These are phyloP conservation scores for Trichoderma gracile DNA, from an alignment of 2,329 filamentous ascomycete genomes.

Conservation along the genomic window DNA sequence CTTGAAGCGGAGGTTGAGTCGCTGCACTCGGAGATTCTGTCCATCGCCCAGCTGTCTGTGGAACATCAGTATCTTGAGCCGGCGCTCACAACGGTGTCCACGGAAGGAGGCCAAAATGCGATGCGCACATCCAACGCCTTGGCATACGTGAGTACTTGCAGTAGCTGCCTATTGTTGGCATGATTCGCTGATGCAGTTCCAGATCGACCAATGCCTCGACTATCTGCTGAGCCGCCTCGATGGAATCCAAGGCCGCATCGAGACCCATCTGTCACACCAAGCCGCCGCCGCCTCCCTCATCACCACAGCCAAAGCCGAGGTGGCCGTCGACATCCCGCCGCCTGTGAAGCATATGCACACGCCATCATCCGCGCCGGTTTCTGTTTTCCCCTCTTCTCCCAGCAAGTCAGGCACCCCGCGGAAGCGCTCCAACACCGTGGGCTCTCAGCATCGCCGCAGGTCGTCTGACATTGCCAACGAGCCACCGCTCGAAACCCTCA, in stretches of 20 bases:
- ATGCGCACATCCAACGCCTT: constrained; percentile 50
- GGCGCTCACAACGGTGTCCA: constrained; percentile 50
- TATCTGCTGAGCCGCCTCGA: constrained; percentile 52
- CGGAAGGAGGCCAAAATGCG: constrained; percentile 47
- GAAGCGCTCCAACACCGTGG: constrained; percentile 36
- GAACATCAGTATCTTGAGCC: constrained; percentile 68
- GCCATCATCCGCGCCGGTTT: constrained; percentile 19
- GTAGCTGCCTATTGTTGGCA: too few species aligned
- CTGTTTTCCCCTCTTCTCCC: constrained; percentile 40
- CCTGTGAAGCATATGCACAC: constrained; percentile 14
- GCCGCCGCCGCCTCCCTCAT: constrained; percentile 43
- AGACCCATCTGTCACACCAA: constrained; percentile 51
- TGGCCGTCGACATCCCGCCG: constrained; percentile 35
- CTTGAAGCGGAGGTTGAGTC: constrained; percentile 68
- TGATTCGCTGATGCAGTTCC: not conserved
- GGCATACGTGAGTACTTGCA: constrained; percentile 48
- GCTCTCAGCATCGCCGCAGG: constrained; percentile 36
- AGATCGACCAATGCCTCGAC: constrained; percentile 56
- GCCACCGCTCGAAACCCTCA: constrained; percentile 49
- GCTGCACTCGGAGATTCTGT: constrained; percentile 67
- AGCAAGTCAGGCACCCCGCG: constrained; percentile 42
- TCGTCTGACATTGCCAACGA: constrained; percentile 43
- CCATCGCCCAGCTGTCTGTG: constrained; percentile 69
- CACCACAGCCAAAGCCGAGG: constrained; percentile 47
- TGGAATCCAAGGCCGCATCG: constrained; percentile 45